These are phyloP conservation scores for Themeda triandra DNA, from an alignment of 176 grass and related monocot species.

Conservation along the genomic window DNA sequence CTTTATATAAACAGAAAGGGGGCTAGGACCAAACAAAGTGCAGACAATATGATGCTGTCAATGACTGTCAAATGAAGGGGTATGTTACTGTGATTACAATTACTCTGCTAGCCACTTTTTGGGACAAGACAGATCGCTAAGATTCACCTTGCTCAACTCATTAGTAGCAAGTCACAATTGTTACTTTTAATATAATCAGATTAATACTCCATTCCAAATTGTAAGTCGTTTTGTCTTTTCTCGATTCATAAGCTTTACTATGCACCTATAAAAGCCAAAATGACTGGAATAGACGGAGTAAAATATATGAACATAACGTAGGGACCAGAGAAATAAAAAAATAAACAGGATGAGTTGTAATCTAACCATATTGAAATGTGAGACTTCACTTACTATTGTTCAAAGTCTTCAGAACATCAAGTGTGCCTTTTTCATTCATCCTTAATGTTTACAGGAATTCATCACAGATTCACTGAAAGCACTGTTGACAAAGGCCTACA, in stretches of 20 bases:
- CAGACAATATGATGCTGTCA: constrained; percentile 19
- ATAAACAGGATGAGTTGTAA: background rate
- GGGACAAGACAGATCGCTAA: background rate
- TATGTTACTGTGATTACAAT: background rate
- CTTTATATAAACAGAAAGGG: background rate
- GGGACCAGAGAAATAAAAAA: background rate
- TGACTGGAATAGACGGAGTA: background rate
- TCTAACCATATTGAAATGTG: background rate
- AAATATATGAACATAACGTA: background rate
- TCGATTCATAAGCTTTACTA: no score
- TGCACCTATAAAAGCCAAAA: no score
- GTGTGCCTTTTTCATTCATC: background rate
- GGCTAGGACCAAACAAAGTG: constrained; percentile 3
- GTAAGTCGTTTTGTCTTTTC: no score
- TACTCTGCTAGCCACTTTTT: background rate
- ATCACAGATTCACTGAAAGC: background rate
- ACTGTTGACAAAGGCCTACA: background rate
- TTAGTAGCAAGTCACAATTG: background rate
- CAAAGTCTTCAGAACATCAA: background rate
- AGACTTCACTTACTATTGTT: background rate
- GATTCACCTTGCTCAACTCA: background rate
- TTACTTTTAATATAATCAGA: background rate
- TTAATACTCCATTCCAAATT: background rate
- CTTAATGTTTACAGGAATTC: background rate
- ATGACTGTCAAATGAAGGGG: constrained; percentile 7